Conservation (phyloP, 768 basidiomycete genomes). For the Mycena leptocephala region DNA sequence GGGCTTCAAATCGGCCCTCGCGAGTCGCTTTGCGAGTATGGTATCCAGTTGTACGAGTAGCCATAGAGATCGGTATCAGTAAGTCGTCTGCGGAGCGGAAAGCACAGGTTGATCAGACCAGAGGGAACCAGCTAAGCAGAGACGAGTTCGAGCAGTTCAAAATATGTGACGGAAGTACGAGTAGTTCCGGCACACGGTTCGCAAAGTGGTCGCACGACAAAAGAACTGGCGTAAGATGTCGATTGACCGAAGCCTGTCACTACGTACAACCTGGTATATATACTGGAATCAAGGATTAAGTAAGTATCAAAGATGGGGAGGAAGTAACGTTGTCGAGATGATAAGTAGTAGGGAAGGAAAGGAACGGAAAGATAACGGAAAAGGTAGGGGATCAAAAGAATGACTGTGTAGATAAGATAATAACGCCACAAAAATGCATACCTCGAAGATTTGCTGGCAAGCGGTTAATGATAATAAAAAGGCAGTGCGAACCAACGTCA, state of each 20-base stretch:
- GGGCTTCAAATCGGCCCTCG: not conserved
- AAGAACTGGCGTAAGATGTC: too few relatives aligned
- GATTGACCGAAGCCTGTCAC: too few relatives aligned
- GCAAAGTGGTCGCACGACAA: too few relatives aligned
- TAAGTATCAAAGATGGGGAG: not conserved
- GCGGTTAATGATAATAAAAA: too few relatives aligned
- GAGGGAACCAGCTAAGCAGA: not conserved
- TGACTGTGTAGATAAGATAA: not conserved
- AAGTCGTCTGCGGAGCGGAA: not conserved
- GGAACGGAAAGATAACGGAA: not conserved
- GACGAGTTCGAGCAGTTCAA: not conserved
- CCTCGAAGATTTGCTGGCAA: too few relatives aligned
- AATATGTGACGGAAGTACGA: conserved; percentile 2
- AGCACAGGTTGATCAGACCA: not conserved
- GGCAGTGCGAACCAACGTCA: too few relatives aligned
- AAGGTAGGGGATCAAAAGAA: not conserved
- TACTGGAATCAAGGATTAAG: too few relatives aligned
- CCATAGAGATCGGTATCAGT: not conserved
- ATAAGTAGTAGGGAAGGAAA: not conserved
- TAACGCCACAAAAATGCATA: too few relatives aligned
- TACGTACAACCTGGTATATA: too few relatives aligned
- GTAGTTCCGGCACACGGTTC: too few relatives aligned
- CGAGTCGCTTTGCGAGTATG: not conserved
- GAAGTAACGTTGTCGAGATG: not conserved
- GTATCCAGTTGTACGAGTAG: not conserved